Evolutionary conservation across 768 basidiomycete genomes (phyloP).

Genomic region (Lentinula aciculospora): DNA sequence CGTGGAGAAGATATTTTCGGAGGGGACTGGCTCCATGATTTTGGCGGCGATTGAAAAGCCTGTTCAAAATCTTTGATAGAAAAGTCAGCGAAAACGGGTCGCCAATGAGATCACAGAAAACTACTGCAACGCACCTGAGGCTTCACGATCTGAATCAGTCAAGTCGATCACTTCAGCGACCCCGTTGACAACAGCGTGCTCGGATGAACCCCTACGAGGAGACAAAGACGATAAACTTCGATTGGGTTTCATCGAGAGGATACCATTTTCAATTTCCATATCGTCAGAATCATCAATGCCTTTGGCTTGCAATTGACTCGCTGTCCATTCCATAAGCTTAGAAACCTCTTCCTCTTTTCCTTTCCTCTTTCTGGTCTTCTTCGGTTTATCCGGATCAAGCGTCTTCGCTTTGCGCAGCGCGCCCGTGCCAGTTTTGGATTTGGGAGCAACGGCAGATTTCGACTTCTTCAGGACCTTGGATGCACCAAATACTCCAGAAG

Average conservation of each 20-base stretch:
- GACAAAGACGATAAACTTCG: neutral
- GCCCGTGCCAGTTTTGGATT: slow-evolving; percentile 25
- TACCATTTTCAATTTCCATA: slow-evolving; percentile 45
- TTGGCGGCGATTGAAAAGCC: neutral
- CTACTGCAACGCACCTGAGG: neutral
- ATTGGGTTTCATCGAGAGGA: slow-evolving; percentile 12
- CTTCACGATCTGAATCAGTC: slow-evolving; percentile 18
- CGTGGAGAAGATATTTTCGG: neutral
- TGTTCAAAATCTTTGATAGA: neutral
- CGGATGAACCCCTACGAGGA: neutral
- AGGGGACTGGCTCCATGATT: neutral
- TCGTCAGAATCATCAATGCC: slow-evolving; percentile 52
- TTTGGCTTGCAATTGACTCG: slow-evolving; percentile 37
- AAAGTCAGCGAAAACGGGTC: neutral
- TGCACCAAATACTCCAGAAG: slow-evolving; percentile 42
- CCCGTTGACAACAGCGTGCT: neutral
- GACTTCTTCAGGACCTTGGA: slow-evolving; percentile 39
- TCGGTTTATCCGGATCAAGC: slow-evolving; percentile 21
- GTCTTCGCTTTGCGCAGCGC: slow-evolving; percentile 41
- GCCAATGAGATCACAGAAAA: neutral
- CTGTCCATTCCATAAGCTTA: slow-evolving; percentile 17
- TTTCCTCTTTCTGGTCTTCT: slow-evolving; percentile 18
- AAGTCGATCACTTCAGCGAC: slow-evolving; percentile 6
- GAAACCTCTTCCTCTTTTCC: slow-evolving; percentile 11
- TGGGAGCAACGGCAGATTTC: slow-evolving; percentile 21